Conservation (phyloP, 1,284 basidiomycete species). For the Rhodotorula sp. region DNA sequence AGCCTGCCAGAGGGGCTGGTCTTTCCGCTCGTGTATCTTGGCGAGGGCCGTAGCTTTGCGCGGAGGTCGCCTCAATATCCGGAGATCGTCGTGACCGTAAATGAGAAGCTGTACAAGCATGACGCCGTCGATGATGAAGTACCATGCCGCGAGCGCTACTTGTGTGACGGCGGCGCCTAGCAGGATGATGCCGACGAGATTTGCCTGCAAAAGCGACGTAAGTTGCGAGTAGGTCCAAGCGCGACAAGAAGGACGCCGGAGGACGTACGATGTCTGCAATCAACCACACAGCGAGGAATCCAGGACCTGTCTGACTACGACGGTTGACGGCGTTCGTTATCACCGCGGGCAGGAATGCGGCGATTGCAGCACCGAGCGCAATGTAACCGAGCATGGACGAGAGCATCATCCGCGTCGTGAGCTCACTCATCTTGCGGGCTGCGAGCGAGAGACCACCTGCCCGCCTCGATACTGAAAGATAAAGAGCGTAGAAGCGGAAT, state of each 20-base stretch:
- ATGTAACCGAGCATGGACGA: conserved; percentile 4
- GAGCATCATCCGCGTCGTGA: neutral
- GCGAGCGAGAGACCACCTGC: too few species aligned
- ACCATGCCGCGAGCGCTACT: conserved; percentile 5
- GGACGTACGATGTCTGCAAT: neutral
- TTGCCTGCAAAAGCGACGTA: neutral
- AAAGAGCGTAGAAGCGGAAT: too few species aligned
- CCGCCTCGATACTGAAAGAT: too few species aligned
- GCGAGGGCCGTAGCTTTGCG: neutral
- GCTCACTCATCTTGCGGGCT: neutral
- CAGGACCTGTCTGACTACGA: neutral
- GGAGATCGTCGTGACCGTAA: conserved; percentile 13
- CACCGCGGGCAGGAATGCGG: conserved; percentile 12
- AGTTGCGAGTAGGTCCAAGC: neutral
- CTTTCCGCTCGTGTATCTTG: neutral
- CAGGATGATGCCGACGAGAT: neutral
- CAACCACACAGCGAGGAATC: conserved; percentile 12
- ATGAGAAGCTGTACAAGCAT: neutral
- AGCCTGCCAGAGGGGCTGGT: neutral
- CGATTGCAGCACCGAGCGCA: conserved; percentile 1
- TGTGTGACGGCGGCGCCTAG: neutral
- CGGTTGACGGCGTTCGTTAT: conserved; percentile 9
- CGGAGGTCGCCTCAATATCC: too few species aligned
- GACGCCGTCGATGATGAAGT: neutral
- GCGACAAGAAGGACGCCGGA: too few species aligned